Base-by-base conservation (phyloP, 2,329 filamentous ascomycete genomes). In the Fusarium verrucosum region DNA sequence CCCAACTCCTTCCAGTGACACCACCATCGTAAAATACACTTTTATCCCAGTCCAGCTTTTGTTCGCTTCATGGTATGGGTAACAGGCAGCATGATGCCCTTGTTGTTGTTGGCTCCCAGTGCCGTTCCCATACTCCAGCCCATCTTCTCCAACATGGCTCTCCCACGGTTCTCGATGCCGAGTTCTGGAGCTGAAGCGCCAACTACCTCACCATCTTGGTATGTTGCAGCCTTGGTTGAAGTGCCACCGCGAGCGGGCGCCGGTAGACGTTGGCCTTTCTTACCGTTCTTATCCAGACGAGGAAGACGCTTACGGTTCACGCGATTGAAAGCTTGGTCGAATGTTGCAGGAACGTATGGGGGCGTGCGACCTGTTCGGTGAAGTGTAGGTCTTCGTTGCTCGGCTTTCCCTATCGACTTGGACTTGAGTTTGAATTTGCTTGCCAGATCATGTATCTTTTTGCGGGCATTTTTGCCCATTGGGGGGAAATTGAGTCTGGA, bases 141-240 rank as follows among this genome's bases (percentile, higher is more conserved):
- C 95, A 98, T 98, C 79, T 95, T 98, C 79, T 96, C 92, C 65
- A 99, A 79, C 87, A 99, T 91, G 4, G 88, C 87, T 46, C 92
- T 86, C 11, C 95, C 95, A 67, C 87, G 92, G 74, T 97, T 98
- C 50, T 90, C 91, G 6, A 82, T 81, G 2, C 92, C 91, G 28
- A 99, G 83, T 75, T 97, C 94, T 11, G 93, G 91, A 3, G 94
- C 94, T 43, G 88, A 87, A 3, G 86, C 92, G 43, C 94, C 95
- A 4, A 98, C 93, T 25, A 96, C 81, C 66, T 98, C 94, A 17
- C 95, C 95, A 71, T 98, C 91, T 60, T 85, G 86, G 68, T 95
- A 92, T 3, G 82, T 83, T 6, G 72, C 62, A 10, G 71, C 70
- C 3, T 65, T 59, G 20, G 66, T 35, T 17, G 58, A 70, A 8